Percentiles rank a stretch among this genome's conserved stretches.
Evolutionary conservation across 2,329 filamentous ascomycete species (phyloP).

Genomic region (Fusarium sp.): DNA sequence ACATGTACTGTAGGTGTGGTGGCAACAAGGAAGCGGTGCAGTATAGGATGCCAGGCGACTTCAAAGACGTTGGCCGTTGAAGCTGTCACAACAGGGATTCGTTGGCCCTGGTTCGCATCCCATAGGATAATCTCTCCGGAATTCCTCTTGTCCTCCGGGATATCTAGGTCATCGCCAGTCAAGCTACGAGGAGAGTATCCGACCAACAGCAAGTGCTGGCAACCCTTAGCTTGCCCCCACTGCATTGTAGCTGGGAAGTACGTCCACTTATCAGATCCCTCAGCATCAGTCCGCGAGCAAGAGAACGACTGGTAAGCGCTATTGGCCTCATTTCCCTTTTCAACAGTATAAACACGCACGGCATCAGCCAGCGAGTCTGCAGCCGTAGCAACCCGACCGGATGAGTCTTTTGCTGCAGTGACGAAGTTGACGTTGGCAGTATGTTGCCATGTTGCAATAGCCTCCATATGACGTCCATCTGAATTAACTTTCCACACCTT

Average conservation of each 20-base stretch:
- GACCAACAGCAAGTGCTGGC: slow-evolving; percentile 67
- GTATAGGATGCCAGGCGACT: slow-evolving; percentile 71
- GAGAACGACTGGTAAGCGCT: slow-evolving; percentile 58
- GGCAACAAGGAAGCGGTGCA: slow-evolving; percentile 67
- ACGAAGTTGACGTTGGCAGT: slow-evolving; percentile 74
- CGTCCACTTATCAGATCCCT: slow-evolving; percentile 65
- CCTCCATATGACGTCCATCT: slow-evolving; percentile 58
- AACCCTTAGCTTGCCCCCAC: slow-evolving; percentile 65
- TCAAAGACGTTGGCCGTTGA: slow-evolving; percentile 74
- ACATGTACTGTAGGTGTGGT: slow-evolving; percentile 64
- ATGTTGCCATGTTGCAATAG: slow-evolving; percentile 66
- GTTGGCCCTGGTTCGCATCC: slow-evolving; percentile 61
- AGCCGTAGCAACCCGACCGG: slow-evolving; percentile 69
- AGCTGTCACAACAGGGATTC: slow-evolving; percentile 63
- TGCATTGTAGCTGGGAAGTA: slow-evolving; percentile 74
- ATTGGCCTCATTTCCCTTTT: slow-evolving; percentile 52
- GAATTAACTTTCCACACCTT: slow-evolving; percentile 67
- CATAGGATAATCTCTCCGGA: slow-evolving; percentile 72
- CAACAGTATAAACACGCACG: slow-evolving; percentile 68
- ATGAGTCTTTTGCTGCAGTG: slow-evolving; percentile 62
- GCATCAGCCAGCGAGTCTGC: slow-evolving; percentile 67
- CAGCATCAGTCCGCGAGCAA: slow-evolving; percentile 55
- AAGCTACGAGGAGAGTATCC: slow-evolving; percentile 73
- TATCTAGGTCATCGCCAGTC: slow-evolving; percentile 66
- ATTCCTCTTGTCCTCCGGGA: slow-evolving; percentile 69